These are phyloP conservation scores for Zygosaccharomyces bailii DNA, from an alignment of 805 yeast species.

Conservation along the genomic window DNA sequence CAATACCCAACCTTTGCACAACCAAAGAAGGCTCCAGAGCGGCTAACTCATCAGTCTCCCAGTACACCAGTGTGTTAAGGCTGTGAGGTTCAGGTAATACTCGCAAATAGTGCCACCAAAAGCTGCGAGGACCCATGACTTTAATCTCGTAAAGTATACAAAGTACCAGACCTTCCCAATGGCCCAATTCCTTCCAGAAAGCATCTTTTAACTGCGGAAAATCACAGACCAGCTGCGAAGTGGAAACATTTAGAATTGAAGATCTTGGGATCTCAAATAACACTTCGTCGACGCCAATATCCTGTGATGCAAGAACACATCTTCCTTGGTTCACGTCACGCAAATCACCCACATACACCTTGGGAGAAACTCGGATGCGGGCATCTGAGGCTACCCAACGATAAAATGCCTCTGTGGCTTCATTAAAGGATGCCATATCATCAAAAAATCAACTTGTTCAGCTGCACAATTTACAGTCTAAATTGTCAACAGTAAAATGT, in stretches of 20 bases:
- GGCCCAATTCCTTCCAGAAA: conserved; percentile 43
- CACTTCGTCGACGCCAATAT: conserved; percentile 58
- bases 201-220: conserved; percentile 32
- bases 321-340: conserved; percentile 66
- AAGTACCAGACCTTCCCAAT: conserved; percentile 78
- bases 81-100: conserved; percentile 55
- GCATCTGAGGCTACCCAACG: conserved; percentile 45
- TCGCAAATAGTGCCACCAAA: conserved; percentile 69
- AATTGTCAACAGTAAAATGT: not conserved
- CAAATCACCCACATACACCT: conserved; percentile 58
- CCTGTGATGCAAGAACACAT: conserved; percentile 63
- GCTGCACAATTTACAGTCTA: not conserved
- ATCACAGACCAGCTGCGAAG: conserved; percentile 45
- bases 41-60: conserved; percentile 62
- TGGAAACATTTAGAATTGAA: conserved; percentile 55
- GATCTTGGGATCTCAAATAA: conserved; percentile 67
- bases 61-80: conserved; percentile 72
- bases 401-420: conserved; percentile 41
- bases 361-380: conserved; percentile 48
- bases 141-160: conserved; percentile 60
- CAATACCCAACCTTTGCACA: conserved; percentile 64
- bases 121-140: conserved; percentile 43
- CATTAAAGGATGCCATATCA: conserved; percentile 24
- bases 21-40: conserved; percentile 67
- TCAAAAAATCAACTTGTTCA: not conserved